phyloP scores from a whole-genome alignment of 768 basidiomycete genomes.

The Russula ochroleuca region DNA sequence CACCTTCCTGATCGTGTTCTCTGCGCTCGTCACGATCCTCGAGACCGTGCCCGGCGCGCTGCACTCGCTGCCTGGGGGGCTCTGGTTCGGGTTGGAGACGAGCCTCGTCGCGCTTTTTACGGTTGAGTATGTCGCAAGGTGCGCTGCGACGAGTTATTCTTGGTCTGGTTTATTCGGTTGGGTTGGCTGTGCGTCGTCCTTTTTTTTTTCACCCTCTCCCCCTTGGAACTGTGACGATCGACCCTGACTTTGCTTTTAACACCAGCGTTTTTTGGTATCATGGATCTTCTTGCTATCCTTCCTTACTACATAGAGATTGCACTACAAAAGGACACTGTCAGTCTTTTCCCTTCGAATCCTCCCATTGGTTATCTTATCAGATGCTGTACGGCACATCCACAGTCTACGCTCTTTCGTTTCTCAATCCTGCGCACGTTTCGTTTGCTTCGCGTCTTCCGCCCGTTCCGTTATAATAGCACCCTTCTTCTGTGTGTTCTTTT shows the following conservation, averaged over 20 bases:
- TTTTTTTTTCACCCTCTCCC: neutral
- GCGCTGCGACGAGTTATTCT: constrained; percentile 68
- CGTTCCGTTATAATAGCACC: constrained; percentile 80
- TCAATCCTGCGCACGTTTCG: constrained; percentile 89
- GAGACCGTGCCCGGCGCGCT: constrained; percentile 72
- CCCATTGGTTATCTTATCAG: constrained; percentile 1
- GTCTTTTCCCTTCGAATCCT: constrained; percentile 30
- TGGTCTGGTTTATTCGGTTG: constrained; percentile 60
- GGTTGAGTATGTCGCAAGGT: constrained; percentile 71
- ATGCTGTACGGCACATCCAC: neutral
- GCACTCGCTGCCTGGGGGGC: constrained; percentile 58
- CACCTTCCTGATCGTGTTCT: constrained; percentile 67
- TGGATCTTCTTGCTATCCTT: constrained; percentile 79
- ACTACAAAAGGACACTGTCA: constrained; percentile 78
- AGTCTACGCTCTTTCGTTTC: constrained; percentile 86
- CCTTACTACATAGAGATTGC: constrained; percentile 89
- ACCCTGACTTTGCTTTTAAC: neutral
- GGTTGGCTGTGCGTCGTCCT: constrained; percentile 54
- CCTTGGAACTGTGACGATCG: neutral
- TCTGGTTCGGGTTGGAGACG: constrained; percentile 89
- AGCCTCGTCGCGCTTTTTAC: constrained; percentile 82
- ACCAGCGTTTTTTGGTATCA: constrained; percentile 76
- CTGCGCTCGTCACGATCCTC: constrained; percentile 69
- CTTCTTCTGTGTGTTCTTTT: constrained; percentile 57
- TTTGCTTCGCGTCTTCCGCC: constrained; percentile 81